Percentiles rank a stretch among this genome's conserved stretches.
phyloP scores from a whole-genome alignment of 495 filamentous ascomycete genomes.

The Aspergillus affinis region DNA sequence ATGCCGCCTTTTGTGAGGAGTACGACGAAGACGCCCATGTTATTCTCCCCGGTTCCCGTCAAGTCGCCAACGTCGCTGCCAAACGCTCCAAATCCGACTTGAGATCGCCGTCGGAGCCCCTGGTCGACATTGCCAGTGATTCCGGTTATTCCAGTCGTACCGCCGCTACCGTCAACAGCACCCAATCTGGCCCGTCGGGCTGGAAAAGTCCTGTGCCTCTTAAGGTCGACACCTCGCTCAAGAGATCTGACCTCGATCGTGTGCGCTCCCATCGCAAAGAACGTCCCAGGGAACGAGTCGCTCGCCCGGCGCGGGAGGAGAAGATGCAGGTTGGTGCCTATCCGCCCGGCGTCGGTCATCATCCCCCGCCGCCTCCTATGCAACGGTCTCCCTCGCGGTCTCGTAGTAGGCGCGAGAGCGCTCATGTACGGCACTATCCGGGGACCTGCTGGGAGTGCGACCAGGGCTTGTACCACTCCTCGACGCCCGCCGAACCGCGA shows the following conservation, averaged over 20 bases:
- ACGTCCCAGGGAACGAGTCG: slow-evolving; percentile 33
- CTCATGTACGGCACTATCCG: slow-evolving; percentile 28
- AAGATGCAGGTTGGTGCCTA: slow-evolving; percentile 41
- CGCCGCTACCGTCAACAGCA: slow-evolving; percentile 53
- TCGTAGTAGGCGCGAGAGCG: slow-evolving; percentile 32
- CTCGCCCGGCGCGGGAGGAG: slow-evolving; percentile 33
- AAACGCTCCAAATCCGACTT: slow-evolving; percentile 53
- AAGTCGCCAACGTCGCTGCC: slow-evolving; percentile 52
- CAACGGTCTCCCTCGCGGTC: slow-evolving; percentile 37
- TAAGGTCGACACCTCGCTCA: slow-evolving; percentile 40
- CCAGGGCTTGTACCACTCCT: slow-evolving; percentile 30
- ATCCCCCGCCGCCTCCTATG: slow-evolving; percentile 30
- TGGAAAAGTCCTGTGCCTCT: slow-evolving; percentile 42
- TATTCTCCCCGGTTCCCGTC: slow-evolving; percentile 48
- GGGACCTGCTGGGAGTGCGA: slow-evolving; percentile 36
- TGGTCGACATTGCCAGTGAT: slow-evolving; percentile 56
- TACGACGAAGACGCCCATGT: slow-evolving; percentile 53
- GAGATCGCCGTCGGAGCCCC: slow-evolving; percentile 32
- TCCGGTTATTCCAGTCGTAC: slow-evolving; percentile 67
- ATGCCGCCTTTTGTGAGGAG: slow-evolving; percentile 55
- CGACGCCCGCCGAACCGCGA: slow-evolving; percentile 35
- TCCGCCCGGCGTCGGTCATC: slow-evolving; percentile 26
- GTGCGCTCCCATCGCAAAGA: slow-evolving; percentile 36
- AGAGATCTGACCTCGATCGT: slow-evolving; percentile 29
- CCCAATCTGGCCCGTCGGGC: slow-evolving; percentile 53